Base-by-base conservation (phyloP, 2,329 filamentous ascomycete genomes). In the Colletotrichum coccodes region DNA sequence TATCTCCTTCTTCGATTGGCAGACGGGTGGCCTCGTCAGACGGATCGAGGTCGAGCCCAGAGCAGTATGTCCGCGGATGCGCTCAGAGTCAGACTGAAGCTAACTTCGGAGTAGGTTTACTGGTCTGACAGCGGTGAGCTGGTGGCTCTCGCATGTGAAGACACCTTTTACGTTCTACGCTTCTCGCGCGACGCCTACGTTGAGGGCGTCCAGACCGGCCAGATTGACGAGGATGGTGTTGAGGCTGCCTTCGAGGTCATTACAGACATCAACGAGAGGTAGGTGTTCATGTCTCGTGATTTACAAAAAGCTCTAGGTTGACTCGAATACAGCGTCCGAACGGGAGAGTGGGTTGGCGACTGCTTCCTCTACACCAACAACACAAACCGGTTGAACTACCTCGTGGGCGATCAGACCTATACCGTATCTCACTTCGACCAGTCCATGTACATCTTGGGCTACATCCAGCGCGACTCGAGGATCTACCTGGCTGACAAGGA, bases 351-450 rank as follows among this genome's bases (percentile, higher is more conserved):
- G 96, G 93, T 99, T 65, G 96, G 96, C 71, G 96, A 99, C 83
- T 97, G 95, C 84, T 97, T 99, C 86, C 95, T 98, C 79, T 99
- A 98, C 87, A 98, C 96, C 63, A 98, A 97, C 86, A 93, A 89
- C 79, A 97, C 95, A 11, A 98, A 98, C 86, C 93, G 96, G 71
- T 86, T 99, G 69, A 98, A 98, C 85, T 98, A 98, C 83, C 90
- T 99, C 26, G 95, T 99, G 16, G 96, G 96, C 72, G 96, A 98
- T 82, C 95, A 98, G 83, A 97, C 94, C 16, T 98, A 98, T 86
- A 98, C 95, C 4, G 93, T 99, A 72, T 96, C 95, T 14, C 95
- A 98, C 82, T 98, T 98, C 76, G 96, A 99, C 81, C 92, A 95
- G 78, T 90, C 94, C 30, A 94, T 97, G 91, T 99, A 98, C 81